Evolutionary conservation across 2,329 filamentous ascomycete genomes (phyloP), one percentile per base, ranked within the genome.

Genomic region (Periconia sp.): DNA sequence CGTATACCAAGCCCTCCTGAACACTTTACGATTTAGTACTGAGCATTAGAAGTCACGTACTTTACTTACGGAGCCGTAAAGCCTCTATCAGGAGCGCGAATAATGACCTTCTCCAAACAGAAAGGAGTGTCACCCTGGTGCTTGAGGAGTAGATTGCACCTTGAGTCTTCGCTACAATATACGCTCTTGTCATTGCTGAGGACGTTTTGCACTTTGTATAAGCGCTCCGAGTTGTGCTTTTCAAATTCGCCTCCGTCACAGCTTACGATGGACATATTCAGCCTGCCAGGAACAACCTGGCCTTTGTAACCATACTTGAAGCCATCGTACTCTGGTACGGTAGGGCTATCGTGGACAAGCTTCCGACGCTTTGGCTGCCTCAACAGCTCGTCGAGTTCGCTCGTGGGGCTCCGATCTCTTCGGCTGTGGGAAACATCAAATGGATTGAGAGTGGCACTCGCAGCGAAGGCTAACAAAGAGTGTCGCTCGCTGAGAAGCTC

Each of bases 1-100:
- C 82, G 68, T 97, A 97, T 1, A 97, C 84, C 82, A 97, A 88
- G 43, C 94, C 93, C 81, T 96, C 90, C 74, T 93, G 88, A 49
- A 96, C 87, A 50, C 90, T 93, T 69, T 52, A 48, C 15, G 53
- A 47, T 64, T 79, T 60, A 81, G 74, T 45, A 54, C 23, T 43
- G 41, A 40, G 33, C 49, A 55, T 52, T 50, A 53, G 51, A 42
- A 23, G 47, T n/a, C 40, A 45, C 20, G 17, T 44, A 49, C 51
- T 42, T 54, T 46, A 84, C 90, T 74, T 85, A 95, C 90, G 92
- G 92, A 63, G 91, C 87, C 55, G 91, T 92, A 73, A 92, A 96
- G 49, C 90, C 90, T 42, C 83, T 76, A 58, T 86, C 85, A 0
- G 93, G 93, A 10, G 90, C 91, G 71, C 91, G 92, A 73, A 97